These are phyloP conservation scores for Penicillium antarcticum DNA, from an alignment of 495 filamentous ascomycete species.

Conservation along the genomic window DNA sequence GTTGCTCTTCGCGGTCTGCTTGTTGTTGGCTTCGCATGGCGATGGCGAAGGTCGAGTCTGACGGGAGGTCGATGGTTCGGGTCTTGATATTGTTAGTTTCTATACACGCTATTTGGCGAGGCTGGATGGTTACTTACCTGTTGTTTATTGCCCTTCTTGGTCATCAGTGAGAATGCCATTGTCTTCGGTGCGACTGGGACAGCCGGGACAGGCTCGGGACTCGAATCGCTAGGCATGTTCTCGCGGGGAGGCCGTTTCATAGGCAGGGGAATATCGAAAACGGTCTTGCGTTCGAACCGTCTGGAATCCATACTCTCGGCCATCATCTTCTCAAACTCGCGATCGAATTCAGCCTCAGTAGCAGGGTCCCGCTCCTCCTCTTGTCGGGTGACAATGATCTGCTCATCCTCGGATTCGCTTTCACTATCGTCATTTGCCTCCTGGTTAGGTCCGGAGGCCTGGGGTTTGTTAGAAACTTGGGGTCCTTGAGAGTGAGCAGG, in stretches of 20 bases:
- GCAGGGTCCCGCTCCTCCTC: slow-evolving; percentile 92
- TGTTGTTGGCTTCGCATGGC: slow-evolving; percentile 94
- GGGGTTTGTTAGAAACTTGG: background rate
- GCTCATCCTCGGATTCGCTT: slow-evolving; percentile 69
- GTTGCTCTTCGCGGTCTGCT: slow-evolving; percentile 92
- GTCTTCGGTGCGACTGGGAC: slow-evolving; percentile 50
- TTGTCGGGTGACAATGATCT: slow-evolving; percentile 84
- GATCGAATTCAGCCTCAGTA: slow-evolving; percentile 94
- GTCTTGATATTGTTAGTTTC: slow-evolving; percentile 53
- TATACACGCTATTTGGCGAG: no score
- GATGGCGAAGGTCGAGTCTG: slow-evolving; percentile 89
- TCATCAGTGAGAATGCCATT: slow-evolving; percentile 95
- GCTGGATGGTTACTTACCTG: slow-evolving; percentile 58
- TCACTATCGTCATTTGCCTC: slow-evolving; percentile 37
- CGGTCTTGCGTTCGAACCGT: slow-evolving; percentile 87
- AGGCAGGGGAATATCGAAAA: slow-evolving; percentile 92
- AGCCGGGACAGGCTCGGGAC: slow-evolving; percentile 32
- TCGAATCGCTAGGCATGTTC: slow-evolving; percentile 42
- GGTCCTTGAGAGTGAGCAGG: background rate
- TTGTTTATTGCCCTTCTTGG: slow-evolving; percentile 92
- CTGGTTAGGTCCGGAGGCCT: slow-evolving; percentile 52
- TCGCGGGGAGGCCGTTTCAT: slow-evolving; percentile 73
- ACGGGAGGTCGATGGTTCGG: slow-evolving; percentile 88
- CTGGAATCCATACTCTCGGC: slow-evolving; percentile 90
- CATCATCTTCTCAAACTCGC: slow-evolving; percentile 99